phyloP scores from a whole-genome alignment of 164 flowering plant genomes.

The Buxus sempervirens region DNA sequence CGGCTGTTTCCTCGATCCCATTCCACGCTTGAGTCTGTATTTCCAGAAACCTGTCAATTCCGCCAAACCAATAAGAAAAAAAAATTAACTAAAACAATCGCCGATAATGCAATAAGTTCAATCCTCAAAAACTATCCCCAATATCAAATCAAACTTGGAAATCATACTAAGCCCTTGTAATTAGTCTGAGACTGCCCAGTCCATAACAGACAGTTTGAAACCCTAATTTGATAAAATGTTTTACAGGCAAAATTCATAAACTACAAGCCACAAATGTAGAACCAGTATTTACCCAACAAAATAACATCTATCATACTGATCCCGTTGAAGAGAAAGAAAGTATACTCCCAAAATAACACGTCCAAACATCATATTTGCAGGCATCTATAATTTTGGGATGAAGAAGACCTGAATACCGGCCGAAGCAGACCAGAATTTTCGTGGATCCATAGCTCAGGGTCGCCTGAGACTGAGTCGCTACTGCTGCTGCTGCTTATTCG shows the following conservation, averaged over 20 bases:
- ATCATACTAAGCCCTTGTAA: too few relatives aligned
- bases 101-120: neutral
- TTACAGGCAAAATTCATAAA: too few relatives aligned
- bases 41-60: slow-evolving; percentile 46
- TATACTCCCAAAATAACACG: neutral
- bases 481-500: slow-evolving; percentile 46
- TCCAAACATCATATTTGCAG: neutral
- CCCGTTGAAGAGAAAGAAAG: neutral
- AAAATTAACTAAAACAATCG: neutral
- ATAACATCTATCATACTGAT: neutral
- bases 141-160: neutral
- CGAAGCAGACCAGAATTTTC: slow-evolving; percentile 63
- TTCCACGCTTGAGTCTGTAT: slow-evolving; percentile 66
- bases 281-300: neutral
- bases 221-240: too few relatives aligned
- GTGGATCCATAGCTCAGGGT: slow-evolving; percentile 81
- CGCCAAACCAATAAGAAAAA: neutral
- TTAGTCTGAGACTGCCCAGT: too few relatives aligned
- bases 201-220: too few relatives aligned
- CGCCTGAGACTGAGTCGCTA: slow-evolving; percentile 62
- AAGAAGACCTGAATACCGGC: slow-evolving; percentile 63
- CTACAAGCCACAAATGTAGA: neutral
- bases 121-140: neutral
- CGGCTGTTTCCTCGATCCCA: slow-evolving; percentile 85
- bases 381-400: neutral